These are phyloP conservation scores for Rhodotorula sp. DNA, from an alignment of 1,284 basidiomycete genomes.

Conservation along the genomic window DNA sequence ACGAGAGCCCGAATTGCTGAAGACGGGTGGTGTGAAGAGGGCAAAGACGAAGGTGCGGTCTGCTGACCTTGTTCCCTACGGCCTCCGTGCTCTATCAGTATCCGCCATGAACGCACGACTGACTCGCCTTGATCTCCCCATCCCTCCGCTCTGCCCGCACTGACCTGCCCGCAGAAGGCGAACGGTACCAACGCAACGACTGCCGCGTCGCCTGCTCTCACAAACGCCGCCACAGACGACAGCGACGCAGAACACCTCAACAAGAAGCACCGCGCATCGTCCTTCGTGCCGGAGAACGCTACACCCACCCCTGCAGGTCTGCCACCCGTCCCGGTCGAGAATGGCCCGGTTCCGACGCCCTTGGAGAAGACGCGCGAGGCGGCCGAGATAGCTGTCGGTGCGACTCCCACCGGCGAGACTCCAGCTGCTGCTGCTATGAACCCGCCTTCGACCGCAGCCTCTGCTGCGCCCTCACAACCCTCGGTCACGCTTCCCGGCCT, in stretches of 20 bases:
- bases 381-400: conserved; percentile 5
- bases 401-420: not conserved
- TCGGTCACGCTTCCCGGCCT: conserved; percentile 22
- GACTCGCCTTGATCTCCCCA: not conserved
- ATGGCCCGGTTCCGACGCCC: not conserved
- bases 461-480: not conserved
- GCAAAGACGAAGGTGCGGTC: conserved; percentile 38
- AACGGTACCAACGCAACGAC: not conserved
- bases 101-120: not conserved
- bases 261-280: conserved; percentile 39
- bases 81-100: not conserved
- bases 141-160: not conserved
- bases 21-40: conserved; percentile 35
- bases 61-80: too few species aligned
- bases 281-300: conserved; percentile 34
- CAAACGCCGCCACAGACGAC: conserved; percentile 13
- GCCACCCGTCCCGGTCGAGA: conserved; percentile 2
- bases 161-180: not conserved
- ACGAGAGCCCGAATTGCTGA: conserved; percentile 29
- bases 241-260: conserved; percentile 25
- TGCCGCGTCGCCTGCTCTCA: conserved; percentile 1
- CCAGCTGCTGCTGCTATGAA: not conserved
- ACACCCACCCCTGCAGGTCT: conserved; percentile 20
- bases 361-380: conserved; percentile 15
- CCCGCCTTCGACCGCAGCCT: not conserved